A percentile compares a stretch with the other conserved stretches of the same genome.
Conservation (phyloP, 495 filamentous ascomycete genomes). For the Penicillium egyptiacum region DNA sequence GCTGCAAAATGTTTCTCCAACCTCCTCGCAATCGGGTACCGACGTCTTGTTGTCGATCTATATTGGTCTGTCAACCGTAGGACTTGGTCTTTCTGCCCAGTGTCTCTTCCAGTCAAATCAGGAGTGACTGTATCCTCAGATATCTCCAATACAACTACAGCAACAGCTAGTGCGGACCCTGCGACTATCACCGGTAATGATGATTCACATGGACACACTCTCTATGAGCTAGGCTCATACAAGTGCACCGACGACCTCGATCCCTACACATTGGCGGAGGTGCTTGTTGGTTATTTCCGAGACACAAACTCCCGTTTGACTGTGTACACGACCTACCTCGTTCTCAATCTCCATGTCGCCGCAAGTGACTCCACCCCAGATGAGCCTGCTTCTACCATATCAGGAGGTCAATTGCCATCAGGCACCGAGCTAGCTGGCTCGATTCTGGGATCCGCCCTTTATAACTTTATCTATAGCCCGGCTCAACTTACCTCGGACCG, state of each 20-base stretch:
- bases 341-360: constrained; percentile 62
- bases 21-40: constrained; percentile 58
- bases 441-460: constrained; percentile 41
- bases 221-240: constrained; percentile 55
- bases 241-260: constrained; percentile 54
- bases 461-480: constrained; percentile 55
- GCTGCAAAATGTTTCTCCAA: constrained; percentile 59
- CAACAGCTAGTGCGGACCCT: constrained; percentile 27
- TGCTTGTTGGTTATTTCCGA: constrained; percentile 51
- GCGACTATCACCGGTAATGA: constrained; percentile 30
- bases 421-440: constrained; percentile 32
- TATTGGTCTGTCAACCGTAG: constrained; percentile 59
- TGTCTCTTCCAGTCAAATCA: constrained; percentile 33
- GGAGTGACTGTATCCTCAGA: constrained; percentile 26
- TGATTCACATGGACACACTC: constrained; percentile 34
- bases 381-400: constrained; percentile 38
- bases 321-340: constrained; percentile 48
- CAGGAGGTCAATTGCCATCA: constrained; percentile 35
- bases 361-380: constrained; percentile 38
- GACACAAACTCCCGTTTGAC: constrained; percentile 46
- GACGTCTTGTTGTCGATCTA: constrained; percentile 59
- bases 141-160: constrained; percentile 25
- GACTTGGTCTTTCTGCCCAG: constrained; percentile 62
- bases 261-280: constrained; percentile 44
- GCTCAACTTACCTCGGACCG: constrained; percentile 47